Percentiles rank a stretch among this genome's conserved stretches.
These are phyloP conservation scores for Chytriomyces sp. DNA, from an alignment of 192 early-diverging fungal species.

Conservation along the genomic window DNA sequence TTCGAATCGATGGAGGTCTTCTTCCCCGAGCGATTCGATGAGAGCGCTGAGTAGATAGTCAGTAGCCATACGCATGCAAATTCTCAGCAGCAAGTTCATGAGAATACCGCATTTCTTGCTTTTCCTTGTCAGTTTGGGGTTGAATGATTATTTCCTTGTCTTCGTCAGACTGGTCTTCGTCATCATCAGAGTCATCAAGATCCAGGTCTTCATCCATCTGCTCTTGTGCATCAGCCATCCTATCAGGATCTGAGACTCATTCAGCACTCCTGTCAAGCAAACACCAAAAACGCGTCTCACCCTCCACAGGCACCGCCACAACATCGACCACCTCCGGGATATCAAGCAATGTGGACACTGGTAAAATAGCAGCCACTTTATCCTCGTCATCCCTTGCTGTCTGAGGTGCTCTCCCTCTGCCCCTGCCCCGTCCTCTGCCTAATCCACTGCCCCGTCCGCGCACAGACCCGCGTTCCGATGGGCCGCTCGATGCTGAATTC, in stretches of 20 bases:
- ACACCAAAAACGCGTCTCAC: not conserved
- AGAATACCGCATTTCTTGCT: conserved; percentile 27
- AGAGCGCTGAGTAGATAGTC: conserved; percentile 6
- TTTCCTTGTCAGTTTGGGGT: conserved; percentile 23
- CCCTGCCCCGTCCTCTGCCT: not conserved
- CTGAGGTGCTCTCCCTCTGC: not conserved
- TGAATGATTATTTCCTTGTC: conserved; percentile 27
- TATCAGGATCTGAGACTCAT: not conserved
- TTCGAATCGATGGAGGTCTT: conserved; percentile 64
- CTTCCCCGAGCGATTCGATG: conserved; percentile 21
- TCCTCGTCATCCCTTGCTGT: not conserved
- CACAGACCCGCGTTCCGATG: not conserved
- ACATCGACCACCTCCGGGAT: not conserved
- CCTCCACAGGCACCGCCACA: not conserved
- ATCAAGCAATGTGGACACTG: conserved; percentile 3
- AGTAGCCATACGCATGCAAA: not conserved
- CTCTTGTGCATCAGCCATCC: not conserved
- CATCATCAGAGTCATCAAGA: conserved; percentile 25
- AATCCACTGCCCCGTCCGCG: conserved; percentile 27
- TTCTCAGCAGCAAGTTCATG: not conserved
- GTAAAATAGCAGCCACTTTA: not conserved
- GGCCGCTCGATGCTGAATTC: not conserved
- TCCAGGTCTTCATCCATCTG: conserved; percentile 7
- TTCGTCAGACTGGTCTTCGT: conserved; percentile 28
- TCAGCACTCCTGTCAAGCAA: conserved; percentile 7